These are phyloP conservation scores for Puccinia horiana DNA, from an alignment of 1,284 basidiomycete genomes.

Conservation along the genomic window DNA sequence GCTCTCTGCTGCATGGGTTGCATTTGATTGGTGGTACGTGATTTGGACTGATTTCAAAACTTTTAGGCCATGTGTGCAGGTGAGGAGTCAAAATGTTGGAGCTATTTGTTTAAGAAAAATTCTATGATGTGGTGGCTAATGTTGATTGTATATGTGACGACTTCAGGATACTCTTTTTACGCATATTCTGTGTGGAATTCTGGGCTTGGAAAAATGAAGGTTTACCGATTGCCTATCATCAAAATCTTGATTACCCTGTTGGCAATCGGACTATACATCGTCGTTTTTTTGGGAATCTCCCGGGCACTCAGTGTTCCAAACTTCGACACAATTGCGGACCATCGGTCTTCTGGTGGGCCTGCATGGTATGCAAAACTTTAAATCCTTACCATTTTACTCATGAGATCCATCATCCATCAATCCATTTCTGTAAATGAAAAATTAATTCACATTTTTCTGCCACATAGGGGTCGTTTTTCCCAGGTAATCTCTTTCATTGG, in stretches of 20 bases:
- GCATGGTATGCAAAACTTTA: background rate
- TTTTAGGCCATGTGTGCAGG: constrained; percentile 3
- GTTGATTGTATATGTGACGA: background rate
- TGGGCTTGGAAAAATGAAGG: background rate
- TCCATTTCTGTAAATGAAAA: background rate
- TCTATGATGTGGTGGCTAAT: constrained; percentile 13
- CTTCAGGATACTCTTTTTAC: constrained; percentile 13
- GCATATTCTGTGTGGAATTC: constrained; percentile 8
- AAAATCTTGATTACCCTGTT: background rate
- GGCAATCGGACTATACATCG: background rate
- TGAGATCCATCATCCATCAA: too few relatives aligned
- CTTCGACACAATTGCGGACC: background rate
- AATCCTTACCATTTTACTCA: too few relatives aligned
- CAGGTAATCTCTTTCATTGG: constrained; percentile 7
- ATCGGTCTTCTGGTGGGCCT: background rate
- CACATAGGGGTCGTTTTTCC: background rate
- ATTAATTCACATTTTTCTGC: background rate
- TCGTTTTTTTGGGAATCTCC: background rate
- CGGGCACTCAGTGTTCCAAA: background rate
- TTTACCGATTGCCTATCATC: constrained; percentile 6
- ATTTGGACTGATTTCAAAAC: background rate
- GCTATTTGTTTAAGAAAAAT: background rate
- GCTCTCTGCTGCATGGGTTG: background rate
- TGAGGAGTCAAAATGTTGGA: background rate
- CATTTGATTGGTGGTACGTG: background rate